phyloP scores from a whole-genome alignment of 176 grass and related monocot genomes.

The Olyra latifolia region DNA sequence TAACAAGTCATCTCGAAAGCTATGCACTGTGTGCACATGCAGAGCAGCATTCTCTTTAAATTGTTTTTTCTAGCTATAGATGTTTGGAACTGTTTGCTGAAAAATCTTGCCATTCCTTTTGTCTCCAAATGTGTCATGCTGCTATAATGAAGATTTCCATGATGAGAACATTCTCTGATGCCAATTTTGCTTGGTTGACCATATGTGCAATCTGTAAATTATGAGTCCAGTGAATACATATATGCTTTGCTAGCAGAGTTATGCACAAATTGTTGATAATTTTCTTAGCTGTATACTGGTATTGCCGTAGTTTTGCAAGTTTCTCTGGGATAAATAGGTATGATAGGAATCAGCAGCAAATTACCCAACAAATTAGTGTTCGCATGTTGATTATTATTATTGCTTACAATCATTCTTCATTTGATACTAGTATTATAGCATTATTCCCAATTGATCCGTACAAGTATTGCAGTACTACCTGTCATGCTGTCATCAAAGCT shows the following conservation, averaged over 20 bases:
- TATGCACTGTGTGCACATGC: no score
- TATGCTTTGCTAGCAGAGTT: not conserved
- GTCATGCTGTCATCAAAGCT: slow-evolving; percentile 96
- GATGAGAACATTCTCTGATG: no score
- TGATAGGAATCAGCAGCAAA: not conserved
- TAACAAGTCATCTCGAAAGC: no score
- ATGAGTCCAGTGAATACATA: no score
- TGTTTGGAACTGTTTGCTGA: no score
- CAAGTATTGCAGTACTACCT: slow-evolving; percentile 65
- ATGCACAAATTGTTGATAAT: not conserved
- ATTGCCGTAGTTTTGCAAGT: not conserved
- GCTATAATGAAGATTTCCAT: no score
- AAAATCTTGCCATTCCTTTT: no score
- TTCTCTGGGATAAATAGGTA: not conserved
- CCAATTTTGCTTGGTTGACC: no score
- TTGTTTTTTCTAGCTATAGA: no score
- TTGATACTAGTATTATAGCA: not conserved
- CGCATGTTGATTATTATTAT: not conserved
- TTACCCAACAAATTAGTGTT: slow-evolving; percentile 16
- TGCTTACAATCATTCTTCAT: not conserved
- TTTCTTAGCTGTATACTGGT: not conserved
- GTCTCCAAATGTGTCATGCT: no score
- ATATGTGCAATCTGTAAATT: no score
- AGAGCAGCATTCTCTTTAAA: no score
- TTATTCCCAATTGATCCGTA: slow-evolving; percentile 6